Evolutionary conservation across 306 rosid genomes (phyloP), one percentile per base, ranked within the genome.

Genomic region (Glycine tomentella): DNA sequence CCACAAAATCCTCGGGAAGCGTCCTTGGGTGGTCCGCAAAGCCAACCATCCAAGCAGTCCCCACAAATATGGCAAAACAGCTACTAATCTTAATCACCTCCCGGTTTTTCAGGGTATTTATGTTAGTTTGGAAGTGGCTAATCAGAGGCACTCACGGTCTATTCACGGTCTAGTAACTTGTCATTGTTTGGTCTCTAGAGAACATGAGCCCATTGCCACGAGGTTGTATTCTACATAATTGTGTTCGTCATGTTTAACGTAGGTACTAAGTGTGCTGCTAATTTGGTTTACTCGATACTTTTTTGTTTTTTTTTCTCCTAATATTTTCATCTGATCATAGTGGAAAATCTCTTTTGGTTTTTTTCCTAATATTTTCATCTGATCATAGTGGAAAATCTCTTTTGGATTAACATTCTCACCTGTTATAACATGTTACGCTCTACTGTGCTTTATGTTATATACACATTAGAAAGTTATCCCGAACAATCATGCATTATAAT

Each of bases 31-130:
- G 88, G 91, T 13, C 79, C 94, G 9, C 98, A 91, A 81, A 88
- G 90, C 77, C 98, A 91, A 78, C 89, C 86, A 20, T 73, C 97
- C 0, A 93, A 93, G 89, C 98, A 91, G 87, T 87, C 98, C 59
- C 98, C 90, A 81, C 97, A 91, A 72, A 9, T 93, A 74, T 93
- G 98, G 98, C 97, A 93, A 76, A 93, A 93, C 90, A 84, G 86
- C 89, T 93, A 93, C 90, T 91, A 85, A 90, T 90, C 88, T 49
- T 36, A 56, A 59, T 63, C 80, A 66, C 80, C 85, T 72, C 86
- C 72, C 31, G n/a, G 69, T 64, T 83, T 88, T 84, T 87, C 90
- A 67, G 91, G 88, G 88, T 81, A 84, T 68, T 79, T 75, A 53
- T 76, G 85, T 34, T 86, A 62, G n/a, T 87, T 86, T 89, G 46